Conservation (phyloP, 192 early-diverging fungal genomes). For the Mortierella hygrophila region DNA sequence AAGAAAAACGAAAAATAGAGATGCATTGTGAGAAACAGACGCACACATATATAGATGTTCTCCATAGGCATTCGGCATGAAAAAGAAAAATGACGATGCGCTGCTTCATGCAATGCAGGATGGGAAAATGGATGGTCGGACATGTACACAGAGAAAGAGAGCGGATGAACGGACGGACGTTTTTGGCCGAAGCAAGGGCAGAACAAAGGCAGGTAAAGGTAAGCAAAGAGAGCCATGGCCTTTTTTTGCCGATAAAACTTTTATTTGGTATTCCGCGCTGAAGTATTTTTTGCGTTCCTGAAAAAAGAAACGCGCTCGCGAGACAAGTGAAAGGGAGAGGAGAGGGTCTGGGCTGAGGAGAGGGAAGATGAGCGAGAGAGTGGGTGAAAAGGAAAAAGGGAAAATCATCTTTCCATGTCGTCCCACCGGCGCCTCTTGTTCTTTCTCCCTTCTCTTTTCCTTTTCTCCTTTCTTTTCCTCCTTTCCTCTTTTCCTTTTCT, state of each 20-base stretch:
- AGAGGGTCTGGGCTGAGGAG: slow-evolving; percentile 4
- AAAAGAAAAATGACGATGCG: background rate
- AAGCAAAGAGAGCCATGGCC: background rate
- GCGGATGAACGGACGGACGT: slow-evolving; percentile 1
- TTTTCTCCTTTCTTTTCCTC: slow-evolving; percentile 1
- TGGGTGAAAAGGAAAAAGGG: background rate
- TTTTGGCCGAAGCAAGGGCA: background rate
- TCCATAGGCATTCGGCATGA: background rate
- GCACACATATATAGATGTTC: background rate
- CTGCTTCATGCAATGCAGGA: background rate
- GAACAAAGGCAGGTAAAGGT: background rate
- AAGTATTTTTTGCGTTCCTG: background rate
- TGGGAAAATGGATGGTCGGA: background rate
- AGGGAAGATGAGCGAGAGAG: background rate
- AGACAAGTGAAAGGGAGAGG: background rate
- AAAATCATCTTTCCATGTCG: background rate
- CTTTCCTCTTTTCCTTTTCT: slow-evolving; percentile 12
- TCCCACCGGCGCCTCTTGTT: background rate
- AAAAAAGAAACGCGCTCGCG: background rate
- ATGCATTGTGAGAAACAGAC: background rate
- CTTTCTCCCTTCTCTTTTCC: background rate
- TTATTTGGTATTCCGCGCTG: background rate
- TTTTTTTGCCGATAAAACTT: background rate
- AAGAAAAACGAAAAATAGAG: too few species aligned
- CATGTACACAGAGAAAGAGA: background rate